Evolutionary conservation across 768 basidiomycete species (phyloP).

Genomic region (Pleurotus giganteus): DNA sequence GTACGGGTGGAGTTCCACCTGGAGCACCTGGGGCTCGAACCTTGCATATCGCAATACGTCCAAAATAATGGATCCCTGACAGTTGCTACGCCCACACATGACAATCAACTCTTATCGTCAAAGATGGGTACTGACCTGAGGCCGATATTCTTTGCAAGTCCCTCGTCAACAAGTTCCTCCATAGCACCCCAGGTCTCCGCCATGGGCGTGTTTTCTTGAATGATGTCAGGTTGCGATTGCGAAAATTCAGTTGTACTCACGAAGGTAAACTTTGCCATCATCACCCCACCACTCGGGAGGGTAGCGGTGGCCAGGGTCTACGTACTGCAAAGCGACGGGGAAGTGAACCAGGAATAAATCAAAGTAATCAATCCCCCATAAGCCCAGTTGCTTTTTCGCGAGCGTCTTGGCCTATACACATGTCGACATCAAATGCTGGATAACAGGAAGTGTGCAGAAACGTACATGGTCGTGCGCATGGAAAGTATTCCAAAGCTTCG

Average conservation of each 20-base stretch:
- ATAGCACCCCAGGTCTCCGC: slow-evolving; percentile 83
- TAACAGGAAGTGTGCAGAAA: slow-evolving; percentile 2
- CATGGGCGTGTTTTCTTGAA: slow-evolving; percentile 58
- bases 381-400: slow-evolving; percentile 62
- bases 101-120: background rate
- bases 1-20: slow-evolving; percentile 73
- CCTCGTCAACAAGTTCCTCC: slow-evolving; percentile 75
- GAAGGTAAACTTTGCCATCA: slow-evolving; percentile 27
- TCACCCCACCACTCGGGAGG: slow-evolving; percentile 38
- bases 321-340: slow-evolving; percentile 79
- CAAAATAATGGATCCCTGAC: slow-evolving; percentile 64
- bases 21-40: slow-evolving; percentile 66
- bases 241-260: slow-evolving; percentile 30
- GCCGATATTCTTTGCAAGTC: slow-evolving; percentile 76
- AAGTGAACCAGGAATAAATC: slow-evolving; percentile 84
- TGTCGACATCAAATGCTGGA: background rate
- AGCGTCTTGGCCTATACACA: slow-evolving; percentile 48
- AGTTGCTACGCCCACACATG: slow-evolving; percentile 51
- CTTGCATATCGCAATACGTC: slow-evolving; percentile 81
- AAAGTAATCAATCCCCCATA: slow-evolving; percentile 86
- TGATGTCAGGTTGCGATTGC: background rate
- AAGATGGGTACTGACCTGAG: slow-evolving; percentile 44
- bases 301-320: slow-evolving; percentile 82
- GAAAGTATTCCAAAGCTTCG: slow-evolving; percentile 85
- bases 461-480: slow-evolving; percentile 76